Evolutionary conservation across 257 asterid species (phyloP).

Genomic region (Lantana camara): DNA sequence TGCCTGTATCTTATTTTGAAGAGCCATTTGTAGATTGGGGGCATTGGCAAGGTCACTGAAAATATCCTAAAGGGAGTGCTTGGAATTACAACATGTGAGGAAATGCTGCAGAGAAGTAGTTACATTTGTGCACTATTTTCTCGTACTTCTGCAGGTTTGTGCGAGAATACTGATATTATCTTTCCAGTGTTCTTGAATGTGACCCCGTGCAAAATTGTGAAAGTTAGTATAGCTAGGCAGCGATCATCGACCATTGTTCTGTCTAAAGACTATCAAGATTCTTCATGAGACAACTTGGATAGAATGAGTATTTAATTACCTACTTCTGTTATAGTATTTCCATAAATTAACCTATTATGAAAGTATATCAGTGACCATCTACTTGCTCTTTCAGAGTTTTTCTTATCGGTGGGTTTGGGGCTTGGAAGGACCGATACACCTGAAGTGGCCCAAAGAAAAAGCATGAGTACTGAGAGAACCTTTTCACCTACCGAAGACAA

Average conservation of each 20-base stretch:
- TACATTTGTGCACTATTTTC: constrained; percentile 83
- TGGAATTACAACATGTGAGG: constrained; percentile 82
- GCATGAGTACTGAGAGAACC: constrained; percentile 93
- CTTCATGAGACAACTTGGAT: not conserved
- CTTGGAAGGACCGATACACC: constrained; percentile 89
- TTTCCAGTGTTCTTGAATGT: constrained; percentile 14
- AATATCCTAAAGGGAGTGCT: constrained; percentile 71
- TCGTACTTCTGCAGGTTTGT: constrained; percentile 84
- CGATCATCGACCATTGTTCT: constrained; percentile 7
- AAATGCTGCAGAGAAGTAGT: constrained; percentile 77
- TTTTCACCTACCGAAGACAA: constrained; percentile 80
- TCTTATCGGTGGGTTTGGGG: constrained; percentile 88
- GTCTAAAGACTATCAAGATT: constrained; percentile 11
- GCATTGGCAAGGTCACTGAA: constrained; percentile 97
- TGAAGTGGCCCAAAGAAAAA: constrained; percentile 62
- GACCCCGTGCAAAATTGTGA: constrained; percentile 8
- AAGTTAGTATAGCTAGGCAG: not conserved
- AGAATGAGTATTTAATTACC: constrained; percentile 4
- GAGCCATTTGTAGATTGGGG: constrained; percentile 72
- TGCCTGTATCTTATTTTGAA: constrained; percentile 23
- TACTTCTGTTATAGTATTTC: not conserved
- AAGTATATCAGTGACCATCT: constrained; percentile 3
- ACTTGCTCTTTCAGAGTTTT: constrained; percentile 67
- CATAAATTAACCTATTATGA: not conserved
- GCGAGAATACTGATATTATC: constrained; percentile 15